Base-by-base conservation (phyloP, 805 yeast species). In the Zygosaccharomyces rouxii region DNA sequence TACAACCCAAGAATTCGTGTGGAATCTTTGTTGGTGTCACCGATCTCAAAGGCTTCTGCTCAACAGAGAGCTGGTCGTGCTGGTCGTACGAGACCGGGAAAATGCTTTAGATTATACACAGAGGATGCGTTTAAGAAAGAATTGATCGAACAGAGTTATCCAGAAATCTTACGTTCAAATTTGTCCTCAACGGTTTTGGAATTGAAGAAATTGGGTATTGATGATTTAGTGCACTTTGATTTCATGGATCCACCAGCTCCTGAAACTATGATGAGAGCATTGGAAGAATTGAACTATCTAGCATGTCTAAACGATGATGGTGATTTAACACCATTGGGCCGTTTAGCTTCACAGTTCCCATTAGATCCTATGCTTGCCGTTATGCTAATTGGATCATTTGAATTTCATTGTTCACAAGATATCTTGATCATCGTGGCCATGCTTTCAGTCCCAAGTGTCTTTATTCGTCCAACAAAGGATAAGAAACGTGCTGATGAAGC, bases 241-340 rank as follows among this genome's bases (percentile, higher is more conserved):
- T 92, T 94, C 65, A 92, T 92, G 96, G 99, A 92, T 64, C 98
- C 99, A 6, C 99, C 99, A 11, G 98, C 98, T 2, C 99, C 99
- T 7, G 99, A 92, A 69, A 94, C 99, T 5, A 94, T 92, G 99
- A 94, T 94, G 99, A 79, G 99, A 66, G 98, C 98, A 0, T 73
- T 92, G 54, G 99, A 92, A 68, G 99, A 92, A 68, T 76, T 92
- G 61, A 90, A 94, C 64, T 94, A 89, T 64, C 73, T 92, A 53
- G 83, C 85, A 19, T 94, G 97, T 71, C 76, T 92, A 46, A 87
- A 88, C 56, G 97, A 94, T 65, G 92, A 89, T 41, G 99, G 98
- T 52, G 84, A 85, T 47, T 71, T 92, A 56, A 94, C 98, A 0
- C 79, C 94, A 0, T 72, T 92, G 53, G 99, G 99, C 51, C 78